These are phyloP conservation scores for Aegilops umbellulata DNA, from an alignment of 176 grass and related monocot species.

Conservation along the genomic window DNA sequence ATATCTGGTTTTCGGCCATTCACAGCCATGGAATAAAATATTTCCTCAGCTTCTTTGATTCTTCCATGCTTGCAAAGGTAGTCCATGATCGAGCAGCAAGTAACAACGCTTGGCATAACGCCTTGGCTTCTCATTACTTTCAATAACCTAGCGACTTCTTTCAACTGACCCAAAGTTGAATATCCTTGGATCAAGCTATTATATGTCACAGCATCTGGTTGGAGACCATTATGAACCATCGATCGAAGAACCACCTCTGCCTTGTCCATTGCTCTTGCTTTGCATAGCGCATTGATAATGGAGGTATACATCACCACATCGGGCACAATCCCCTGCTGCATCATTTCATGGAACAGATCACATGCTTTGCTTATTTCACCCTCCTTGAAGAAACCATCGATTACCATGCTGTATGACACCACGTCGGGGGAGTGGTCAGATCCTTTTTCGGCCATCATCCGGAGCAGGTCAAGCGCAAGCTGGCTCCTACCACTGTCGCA, in stretches of 20 bases:
- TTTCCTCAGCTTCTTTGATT: neutral
- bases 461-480: neutral
- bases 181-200: conserved; percentile 6
- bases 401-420: neutral
- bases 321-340: neutral
- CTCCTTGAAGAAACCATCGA: neutral
- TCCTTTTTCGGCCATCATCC: neutral
- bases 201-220: neutral
- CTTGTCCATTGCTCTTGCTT: neutral
- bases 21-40: neutral
- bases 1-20: neutral
- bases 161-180: neutral
- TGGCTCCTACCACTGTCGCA: neutral
- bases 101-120: neutral
- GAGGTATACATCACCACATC: neutral
- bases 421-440: neutral
- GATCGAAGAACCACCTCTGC: neutral
- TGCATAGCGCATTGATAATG: neutral
- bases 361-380: neutral
- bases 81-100: neutral
- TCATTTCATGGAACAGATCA: neutral
- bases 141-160: neutral
- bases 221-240: neutral
- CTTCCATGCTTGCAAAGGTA: conserved; percentile 11
- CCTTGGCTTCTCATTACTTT: conserved; percentile 25